Evolutionary conservation across 176 grass and related monocot genomes (phyloP), one percentile per base, ranked within the genome.

Genomic region (Luzula sylvatica): DNA sequence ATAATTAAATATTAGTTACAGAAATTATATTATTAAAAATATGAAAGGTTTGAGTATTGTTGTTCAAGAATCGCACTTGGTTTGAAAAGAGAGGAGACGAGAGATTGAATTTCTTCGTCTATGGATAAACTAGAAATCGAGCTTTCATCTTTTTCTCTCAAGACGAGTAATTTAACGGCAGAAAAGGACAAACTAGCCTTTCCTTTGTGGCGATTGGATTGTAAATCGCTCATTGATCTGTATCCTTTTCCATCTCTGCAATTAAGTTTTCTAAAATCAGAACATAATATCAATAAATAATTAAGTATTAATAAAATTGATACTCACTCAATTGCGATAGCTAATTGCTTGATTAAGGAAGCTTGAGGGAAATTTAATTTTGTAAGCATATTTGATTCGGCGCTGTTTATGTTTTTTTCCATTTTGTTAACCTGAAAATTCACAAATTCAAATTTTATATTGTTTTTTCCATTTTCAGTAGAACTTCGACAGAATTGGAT

Each of bases 121-220:
- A 72, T 81, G 28, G 44, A 30, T 64, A 77, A 81, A 24, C 82
- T 65, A 20, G 65, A 73, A 69, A 67, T 82, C 0, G 22, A 67
- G 54, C 73, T 79, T 23, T 94, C 74, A n/a, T 96, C 92, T 58
- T 80, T 98, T 55, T 98, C 81, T 27, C 85, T 77, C 24, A 77
- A 68, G 72, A 98, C 81, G 70, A 98, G 72, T 73, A 84, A 98
- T 61, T 90, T 98, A 61, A 98, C 75, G 55, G 68, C 72, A 77
- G 81, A 90, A 8, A 98, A 78, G 56, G 78, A 89, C 78, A 90
- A 77, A 55, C 92, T 69, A 11, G 70, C 71, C 56, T 87, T 98
- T 43, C 90, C 92, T 66, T 90, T 71, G 16, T 86, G 78, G 20
- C 78, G 77, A 67, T 42, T 54, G 50, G 65, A 70, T 65, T 44